These are phyloP conservation scores for Chaetomium cochliodes DNA, from an alignment of 495 filamentous ascomycete genomes.

Conservation along the genomic window DNA sequence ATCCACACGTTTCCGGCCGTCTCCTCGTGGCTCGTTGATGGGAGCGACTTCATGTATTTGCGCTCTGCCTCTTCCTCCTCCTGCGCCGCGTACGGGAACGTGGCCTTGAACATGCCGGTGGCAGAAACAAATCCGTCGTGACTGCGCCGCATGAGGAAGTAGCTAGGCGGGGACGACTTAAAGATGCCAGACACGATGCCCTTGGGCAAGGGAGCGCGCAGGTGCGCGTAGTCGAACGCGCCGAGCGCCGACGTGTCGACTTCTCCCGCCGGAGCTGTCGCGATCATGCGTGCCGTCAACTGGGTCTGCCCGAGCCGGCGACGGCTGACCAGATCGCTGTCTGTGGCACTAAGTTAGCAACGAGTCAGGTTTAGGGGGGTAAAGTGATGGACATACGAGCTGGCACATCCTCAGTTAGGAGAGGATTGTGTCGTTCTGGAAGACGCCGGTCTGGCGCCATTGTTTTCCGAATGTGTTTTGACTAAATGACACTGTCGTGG, in stretches of 20 bases:
- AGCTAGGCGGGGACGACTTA: constrained; percentile 78
- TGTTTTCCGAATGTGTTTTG: neutral
- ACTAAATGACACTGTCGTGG: neutral
- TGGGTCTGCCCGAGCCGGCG: constrained; percentile 91
- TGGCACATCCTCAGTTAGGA: constrained; percentile 70
- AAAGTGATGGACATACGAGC: constrained; percentile 48
- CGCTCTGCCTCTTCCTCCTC: constrained; percentile 85
- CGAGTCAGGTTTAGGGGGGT: constrained; percentile 37
- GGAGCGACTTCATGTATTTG: constrained; percentile 75
- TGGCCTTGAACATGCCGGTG: constrained; percentile 99
- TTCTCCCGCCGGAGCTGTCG: constrained; percentile 62
- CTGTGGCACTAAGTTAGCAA: constrained; percentile 46
- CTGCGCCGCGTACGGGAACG: constrained; percentile 86
- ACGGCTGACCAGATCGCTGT: constrained; percentile 76
- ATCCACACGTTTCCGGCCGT: constrained; percentile 96
- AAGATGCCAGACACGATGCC: constrained; percentile 91
- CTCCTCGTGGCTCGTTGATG: constrained; percentile 80
- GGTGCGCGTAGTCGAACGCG: constrained; percentile 91
- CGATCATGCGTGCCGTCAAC: constrained; percentile 72
- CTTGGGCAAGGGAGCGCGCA: constrained; percentile 85
- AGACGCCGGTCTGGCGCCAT: constrained; percentile 64
- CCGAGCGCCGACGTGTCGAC: constrained; percentile 70
- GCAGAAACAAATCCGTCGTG: constrained; percentile 92
- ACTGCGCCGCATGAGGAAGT: constrained; percentile 97
- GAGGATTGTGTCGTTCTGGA: constrained; percentile 71